Evolutionary conservation across 148 eudicot genomes (phyloP).

Genomic region (Fagopyrum homotropicum): DNA sequence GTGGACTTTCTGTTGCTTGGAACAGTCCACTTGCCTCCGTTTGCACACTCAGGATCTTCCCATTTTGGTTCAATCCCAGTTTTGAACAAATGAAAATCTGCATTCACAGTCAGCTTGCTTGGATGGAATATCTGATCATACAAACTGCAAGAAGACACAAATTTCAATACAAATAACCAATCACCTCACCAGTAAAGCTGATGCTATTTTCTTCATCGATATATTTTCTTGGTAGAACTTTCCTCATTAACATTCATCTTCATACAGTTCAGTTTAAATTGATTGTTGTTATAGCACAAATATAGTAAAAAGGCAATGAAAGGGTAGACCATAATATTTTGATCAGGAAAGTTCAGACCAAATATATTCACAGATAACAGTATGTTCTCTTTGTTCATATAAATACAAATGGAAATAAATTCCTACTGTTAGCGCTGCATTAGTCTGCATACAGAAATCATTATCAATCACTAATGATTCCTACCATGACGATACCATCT

Average conservation of each 20-base stretch:
- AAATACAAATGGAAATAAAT: not conserved
- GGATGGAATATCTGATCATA: constrained; percentile 82
- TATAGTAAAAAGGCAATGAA: not conserved
- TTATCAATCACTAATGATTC: no score
- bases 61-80: constrained; percentile 93
- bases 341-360: not conserved
- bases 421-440: not conserved
- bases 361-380: not conserved
- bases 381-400: not conserved
- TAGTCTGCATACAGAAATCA: no score
- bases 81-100: constrained; percentile 88
- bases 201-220: not conserved
- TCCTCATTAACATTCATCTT: not conserved
- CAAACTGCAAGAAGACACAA: constrained; percentile 48
- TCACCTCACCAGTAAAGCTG: not conserved
- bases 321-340: not conserved
- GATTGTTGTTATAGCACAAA: not conserved
- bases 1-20: constrained; percentile 43
- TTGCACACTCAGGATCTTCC: constrained; percentile 97
- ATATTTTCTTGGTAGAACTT: no score
- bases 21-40: constrained; percentile 93
- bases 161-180: constrained; percentile 11
- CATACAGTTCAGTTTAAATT: not conserved
- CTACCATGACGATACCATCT: no score
- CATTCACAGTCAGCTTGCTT: constrained; percentile 58